Evolutionary conservation across 805 yeast genomes (phyloP), one percentile per base, ranked within the genome.

Genomic region (Candida palmyrensis): DNA sequence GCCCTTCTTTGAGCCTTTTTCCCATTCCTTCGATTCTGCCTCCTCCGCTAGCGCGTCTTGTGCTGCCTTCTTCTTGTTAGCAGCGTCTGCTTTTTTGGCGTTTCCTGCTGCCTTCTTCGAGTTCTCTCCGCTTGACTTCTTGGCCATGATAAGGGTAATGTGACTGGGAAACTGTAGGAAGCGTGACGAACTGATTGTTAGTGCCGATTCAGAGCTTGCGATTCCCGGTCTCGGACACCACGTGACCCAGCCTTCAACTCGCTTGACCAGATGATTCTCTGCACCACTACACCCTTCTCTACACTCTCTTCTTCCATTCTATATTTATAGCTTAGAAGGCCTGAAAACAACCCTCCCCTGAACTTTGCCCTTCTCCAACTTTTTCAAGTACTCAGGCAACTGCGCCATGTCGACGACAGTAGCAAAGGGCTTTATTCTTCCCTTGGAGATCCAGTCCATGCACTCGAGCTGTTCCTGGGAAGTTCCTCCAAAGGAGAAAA

Each of bases 1-100:
- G 22, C 72, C 74, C 51, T 76, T 77, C 64, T 83, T 83, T 17
- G 85, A 47, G 20, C 92, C 94, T 15, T 78, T 67, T 3, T 71
- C 75, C 92, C 92, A 83, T 41, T 73, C 67, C 11, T 69, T 68
- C 18, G 73, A 79, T 46, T 83, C 89, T 1, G 58, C 72, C 1
- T 71, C 73, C 26, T 66, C 80, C 5, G 49, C 53, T 17, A 59
- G 61, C 4, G 64, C 66, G 2, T 57, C 66, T n/a, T 66, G 73
- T 9, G 65, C 82, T 24, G 66, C 70, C 29, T 66, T 61, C 57
- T 80, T 79, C 48, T 69, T 68, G 44, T 62, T 67, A 16, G 84
- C 83, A 8, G 68, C 66, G 24, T 77, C 86, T 1, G 83, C 83
- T 59, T 80, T 80, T 39, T 65, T 68, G 30, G 82, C 83, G 43